Percentiles rank a stretch among this genome's conserved stretches.
These are phyloP conservation scores for Huntiella bhutanensis DNA, from an alignment of 2,329 filamentous ascomycete genomes.

Conservation along the genomic window DNA sequence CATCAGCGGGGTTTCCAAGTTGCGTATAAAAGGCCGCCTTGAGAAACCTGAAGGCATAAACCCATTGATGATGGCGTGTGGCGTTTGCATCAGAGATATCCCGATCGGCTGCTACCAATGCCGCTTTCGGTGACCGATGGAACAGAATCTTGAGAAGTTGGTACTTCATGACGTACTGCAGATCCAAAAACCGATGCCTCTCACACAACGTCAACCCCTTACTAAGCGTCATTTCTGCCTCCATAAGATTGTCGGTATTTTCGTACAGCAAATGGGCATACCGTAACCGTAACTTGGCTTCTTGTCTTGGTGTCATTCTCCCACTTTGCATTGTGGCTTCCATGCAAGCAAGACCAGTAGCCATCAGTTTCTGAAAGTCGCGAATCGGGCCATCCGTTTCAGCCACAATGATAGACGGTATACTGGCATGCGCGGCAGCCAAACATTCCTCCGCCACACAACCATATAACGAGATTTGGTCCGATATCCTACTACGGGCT, in stretches of 20 bases:
- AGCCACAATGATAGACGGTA: conserved; percentile 29
- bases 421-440: conserved; percentile 34
- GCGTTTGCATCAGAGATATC: conserved; percentile 50
- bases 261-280: conserved; percentile 55
- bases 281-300: conserved; percentile 49
- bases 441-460: conserved; percentile 64
- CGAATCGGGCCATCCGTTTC: conserved; percentile 26
- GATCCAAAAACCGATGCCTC: conserved; percentile 32
- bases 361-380: conserved; percentile 52
- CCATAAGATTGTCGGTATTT: conserved; percentile 58
- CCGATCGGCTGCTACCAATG: conserved; percentile 51
- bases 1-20: conserved; percentile 39
- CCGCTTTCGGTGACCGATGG: conserved; percentile 51
- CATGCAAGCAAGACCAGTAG: conserved; percentile 53
- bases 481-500: conserved; percentile 24
- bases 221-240: conserved; percentile 51
- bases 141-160: conserved; percentile 51
- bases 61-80: conserved; percentile 51
- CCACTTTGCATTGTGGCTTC: conserved; percentile 47
- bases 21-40: conserved; percentile 52
- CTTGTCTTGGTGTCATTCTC: conserved; percentile 41
- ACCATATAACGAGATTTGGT: conserved; percentile 41
- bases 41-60: conserved; percentile 58
- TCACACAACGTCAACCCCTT: conserved; percentile 54
- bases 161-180: conserved; percentile 64